Evolutionary conservation across 139 green algal genomes (phyloP).

Genomic region (Chlorella sorokiniana): DNA sequence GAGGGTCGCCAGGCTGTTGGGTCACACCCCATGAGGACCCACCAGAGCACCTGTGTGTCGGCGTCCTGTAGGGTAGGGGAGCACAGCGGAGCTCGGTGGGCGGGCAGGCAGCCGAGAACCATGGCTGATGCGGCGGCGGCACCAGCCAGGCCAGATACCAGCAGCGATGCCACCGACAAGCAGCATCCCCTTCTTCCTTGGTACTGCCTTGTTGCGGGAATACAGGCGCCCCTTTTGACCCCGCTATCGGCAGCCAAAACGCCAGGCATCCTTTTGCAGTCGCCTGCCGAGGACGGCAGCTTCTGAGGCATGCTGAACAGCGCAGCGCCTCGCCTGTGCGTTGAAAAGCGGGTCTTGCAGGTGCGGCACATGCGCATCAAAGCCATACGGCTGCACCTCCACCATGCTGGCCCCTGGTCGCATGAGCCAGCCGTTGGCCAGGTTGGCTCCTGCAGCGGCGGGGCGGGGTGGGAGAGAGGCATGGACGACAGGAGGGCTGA

Average conservation of each 20-base stretch:
- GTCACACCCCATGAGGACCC: constrained; percentile 13
- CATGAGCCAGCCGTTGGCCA: constrained; percentile 26
- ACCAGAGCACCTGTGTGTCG: constrained; percentile 18
- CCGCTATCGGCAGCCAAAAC: neutral
- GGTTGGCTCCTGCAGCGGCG: neutral
- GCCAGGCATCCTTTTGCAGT: neutral
- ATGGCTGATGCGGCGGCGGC: neutral
- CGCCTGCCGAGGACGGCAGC: neutral
- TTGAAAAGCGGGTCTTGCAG: constrained; percentile 28
- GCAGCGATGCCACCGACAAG: too few relatives aligned
- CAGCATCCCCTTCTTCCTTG: too few relatives aligned
- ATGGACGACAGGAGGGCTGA: too few relatives aligned
- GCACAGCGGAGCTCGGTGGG: neutral
- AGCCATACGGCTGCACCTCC: constrained; percentile 10
- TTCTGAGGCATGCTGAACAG: neutral
- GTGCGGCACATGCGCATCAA: constrained; percentile 18
- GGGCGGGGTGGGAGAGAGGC: neutral
- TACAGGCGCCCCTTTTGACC: too few relatives aligned
- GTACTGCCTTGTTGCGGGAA: too few relatives aligned
- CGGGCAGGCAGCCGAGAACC: neutral
- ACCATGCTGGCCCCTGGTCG: constrained; percentile 18
- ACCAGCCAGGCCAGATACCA: too few relatives aligned
- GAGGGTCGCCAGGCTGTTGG: neutral
- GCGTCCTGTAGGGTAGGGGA: neutral
- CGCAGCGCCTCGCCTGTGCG: neutral